Evolutionary conservation across 139 green algal species (phyloP).

Genomic region (Chlorella vulgaris): DNA sequence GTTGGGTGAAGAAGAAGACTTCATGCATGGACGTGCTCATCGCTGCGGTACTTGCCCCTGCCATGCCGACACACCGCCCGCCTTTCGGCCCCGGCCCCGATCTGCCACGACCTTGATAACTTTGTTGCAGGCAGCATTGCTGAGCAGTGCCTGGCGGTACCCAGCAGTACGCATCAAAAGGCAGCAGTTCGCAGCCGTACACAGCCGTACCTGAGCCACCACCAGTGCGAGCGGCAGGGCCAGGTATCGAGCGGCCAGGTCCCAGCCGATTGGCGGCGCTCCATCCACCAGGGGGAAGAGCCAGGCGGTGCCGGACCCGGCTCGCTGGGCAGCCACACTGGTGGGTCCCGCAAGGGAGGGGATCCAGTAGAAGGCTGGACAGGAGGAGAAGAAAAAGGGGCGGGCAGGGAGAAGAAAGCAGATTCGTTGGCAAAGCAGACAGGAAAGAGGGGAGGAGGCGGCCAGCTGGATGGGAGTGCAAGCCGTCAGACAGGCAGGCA

Average conservation of each 20-base stretch:
- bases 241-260: slow-evolving; percentile 83
- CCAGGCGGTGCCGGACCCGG: slow-evolving; percentile 72
- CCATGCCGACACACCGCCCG: no score
- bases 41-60: no score
- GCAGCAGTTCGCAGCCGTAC: background rate
- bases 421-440: no score
- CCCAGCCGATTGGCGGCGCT: slow-evolving; percentile 92
- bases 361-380: slow-evolving; percentile 90
- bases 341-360: slow-evolving; percentile 76
- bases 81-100: no score
- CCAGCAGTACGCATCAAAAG: background rate
- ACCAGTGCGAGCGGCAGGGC: slow-evolving; percentile 90
- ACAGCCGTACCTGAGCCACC: slow-evolving; percentile 13
- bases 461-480: no score
- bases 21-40: no score
- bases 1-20: no score
- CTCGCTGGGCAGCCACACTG: slow-evolving; percentile 47
- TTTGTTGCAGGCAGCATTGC: background rate
- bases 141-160: no score
- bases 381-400: background rate
- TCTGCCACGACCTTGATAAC: no score
- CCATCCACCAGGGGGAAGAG: slow-evolving; percentile 88
- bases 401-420: background rate
- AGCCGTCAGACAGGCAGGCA: no score
- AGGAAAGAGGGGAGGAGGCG: no score